Evolutionary conservation across 2,329 filamentous ascomycete genomes (phyloP).

Genomic region (Beauveria pseudobassiana): DNA sequence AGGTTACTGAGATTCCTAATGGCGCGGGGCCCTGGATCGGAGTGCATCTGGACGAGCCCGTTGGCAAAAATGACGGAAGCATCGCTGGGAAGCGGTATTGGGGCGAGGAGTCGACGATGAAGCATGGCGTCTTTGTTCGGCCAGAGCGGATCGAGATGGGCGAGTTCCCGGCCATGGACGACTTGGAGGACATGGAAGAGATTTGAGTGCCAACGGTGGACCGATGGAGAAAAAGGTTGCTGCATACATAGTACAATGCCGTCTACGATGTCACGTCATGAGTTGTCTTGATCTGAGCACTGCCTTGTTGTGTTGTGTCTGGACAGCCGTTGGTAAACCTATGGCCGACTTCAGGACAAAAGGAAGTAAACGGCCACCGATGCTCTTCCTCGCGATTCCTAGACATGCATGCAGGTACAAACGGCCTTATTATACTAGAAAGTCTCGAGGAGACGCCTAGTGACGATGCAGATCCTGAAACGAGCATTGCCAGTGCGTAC

Average conservation of each 20-base stretch:
- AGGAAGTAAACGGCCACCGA: too few relatives aligned
- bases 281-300: background rate
- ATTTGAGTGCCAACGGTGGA: constrained; percentile 34
- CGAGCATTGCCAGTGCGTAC: background rate
- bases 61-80: constrained; percentile 75
- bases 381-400: too few relatives aligned
- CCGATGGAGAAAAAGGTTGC: background rate
- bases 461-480: background rate
- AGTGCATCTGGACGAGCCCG: constrained; percentile 68
- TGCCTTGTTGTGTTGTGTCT: background rate
- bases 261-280: background rate
- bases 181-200: constrained; percentile 73
- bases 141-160: constrained; percentile 72
- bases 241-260: background rate
- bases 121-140: constrained; percentile 71
- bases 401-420: too few relatives aligned
- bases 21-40: constrained; percentile 64
- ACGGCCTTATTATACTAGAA: too few relatives aligned
- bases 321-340: too few relatives aligned
- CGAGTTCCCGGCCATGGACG: constrained; percentile 62
- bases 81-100: constrained; percentile 64
- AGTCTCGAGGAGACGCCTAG: too few relatives aligned
- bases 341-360: too few relatives aligned
- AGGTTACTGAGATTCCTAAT: constrained; percentile 65
- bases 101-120: constrained; percentile 53